phyloP scores from a whole-genome alignment of 2,329 filamentous ascomycete genomes.

The Aplosporella prunicola region DNA sequence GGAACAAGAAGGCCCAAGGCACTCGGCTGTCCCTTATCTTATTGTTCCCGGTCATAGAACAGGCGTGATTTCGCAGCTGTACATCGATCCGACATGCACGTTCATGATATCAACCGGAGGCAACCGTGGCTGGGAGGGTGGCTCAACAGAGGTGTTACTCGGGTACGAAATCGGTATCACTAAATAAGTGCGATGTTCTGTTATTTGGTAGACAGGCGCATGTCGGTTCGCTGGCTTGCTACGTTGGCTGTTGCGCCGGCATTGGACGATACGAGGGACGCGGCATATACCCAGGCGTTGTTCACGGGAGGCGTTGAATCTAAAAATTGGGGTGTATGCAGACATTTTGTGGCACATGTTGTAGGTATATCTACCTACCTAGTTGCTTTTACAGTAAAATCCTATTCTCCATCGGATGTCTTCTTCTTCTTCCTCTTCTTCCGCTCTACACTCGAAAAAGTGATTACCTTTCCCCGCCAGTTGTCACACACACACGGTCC shows the following conservation, averaged over 20 bases:
- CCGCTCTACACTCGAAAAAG: too few species aligned
- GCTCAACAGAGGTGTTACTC: constrained; percentile 77
- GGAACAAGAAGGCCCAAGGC: constrained; percentile 54
- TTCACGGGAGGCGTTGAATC: background rate
- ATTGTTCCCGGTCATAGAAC: constrained; percentile 87
- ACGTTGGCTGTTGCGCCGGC: background rate
- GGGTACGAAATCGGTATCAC: constrained; percentile 75
- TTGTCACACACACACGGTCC: too few species aligned
- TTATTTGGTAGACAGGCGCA: too few species aligned
- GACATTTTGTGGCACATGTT: background rate
- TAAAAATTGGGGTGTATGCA: background rate
- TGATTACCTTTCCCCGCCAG: too few species aligned
- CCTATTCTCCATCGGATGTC: too few species aligned
- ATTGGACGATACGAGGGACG: background rate
- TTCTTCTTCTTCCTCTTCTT: too few species aligned
- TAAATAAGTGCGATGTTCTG: background rate
- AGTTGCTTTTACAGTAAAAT: too few species aligned
- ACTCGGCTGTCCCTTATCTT: constrained; percentile 83
- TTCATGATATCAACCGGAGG: constrained; percentile 91
- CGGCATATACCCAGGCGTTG: background rate
- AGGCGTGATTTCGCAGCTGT: constrained; percentile 77
- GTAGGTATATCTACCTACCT: background rate
- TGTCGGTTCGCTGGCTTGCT: too few species aligned
- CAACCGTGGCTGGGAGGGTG: constrained; percentile 90
- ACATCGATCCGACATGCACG: constrained; percentile 75